Conservation (phyloP, 805 yeast genomes). For the Cyberlindnera lachancei region DNA sequence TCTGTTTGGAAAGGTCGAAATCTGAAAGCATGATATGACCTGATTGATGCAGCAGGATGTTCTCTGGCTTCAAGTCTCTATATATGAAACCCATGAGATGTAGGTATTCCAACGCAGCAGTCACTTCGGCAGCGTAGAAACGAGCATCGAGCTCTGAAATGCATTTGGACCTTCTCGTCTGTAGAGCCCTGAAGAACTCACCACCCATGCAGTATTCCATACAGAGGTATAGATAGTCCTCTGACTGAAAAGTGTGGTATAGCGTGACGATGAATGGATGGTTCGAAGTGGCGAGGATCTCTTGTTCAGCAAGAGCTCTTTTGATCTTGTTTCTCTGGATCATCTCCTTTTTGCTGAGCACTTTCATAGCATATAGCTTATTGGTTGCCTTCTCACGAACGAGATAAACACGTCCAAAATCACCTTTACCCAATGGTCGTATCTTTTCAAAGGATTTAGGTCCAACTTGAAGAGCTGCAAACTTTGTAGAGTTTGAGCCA, state of each 20-base stretch:
- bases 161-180: slow-evolving; percentile 81
- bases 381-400: slow-evolving; percentile 76
- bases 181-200: slow-evolving; percentile 92
- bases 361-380: slow-evolving; percentile 86
- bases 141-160: slow-evolving; percentile 83
- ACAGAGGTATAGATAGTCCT: slow-evolving; percentile 83
- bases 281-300: slow-evolving; percentile 87
- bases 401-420: slow-evolving; percentile 92
- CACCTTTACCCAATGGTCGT: slow-evolving; percentile 91
- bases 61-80: slow-evolving; percentile 95
- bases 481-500: slow-evolving; percentile 64
- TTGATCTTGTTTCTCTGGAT: slow-evolving; percentile 90
- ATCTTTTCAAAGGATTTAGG: slow-evolving; percentile 86
- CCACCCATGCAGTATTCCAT: slow-evolving; percentile 99
- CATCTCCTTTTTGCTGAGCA: slow-evolving; percentile 86
- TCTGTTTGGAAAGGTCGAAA: slow-evolving; percentile 89
- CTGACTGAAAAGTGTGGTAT: slow-evolving; percentile 94
- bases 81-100: slow-evolving; percentile 97
- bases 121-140: slow-evolving; percentile 94
- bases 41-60: slow-evolving; percentile 86
- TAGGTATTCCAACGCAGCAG: slow-evolving; percentile 91
- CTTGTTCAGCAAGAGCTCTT: slow-evolving; percentile 93
- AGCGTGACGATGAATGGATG: slow-evolving; percentile 97
- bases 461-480: slow-evolving; percentile 73
- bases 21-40: slow-evolving; percentile 98